phyloP scores from a whole-genome alignment of 73 alveolate genomes.

The Paramecium pentaurelia region DNA sequence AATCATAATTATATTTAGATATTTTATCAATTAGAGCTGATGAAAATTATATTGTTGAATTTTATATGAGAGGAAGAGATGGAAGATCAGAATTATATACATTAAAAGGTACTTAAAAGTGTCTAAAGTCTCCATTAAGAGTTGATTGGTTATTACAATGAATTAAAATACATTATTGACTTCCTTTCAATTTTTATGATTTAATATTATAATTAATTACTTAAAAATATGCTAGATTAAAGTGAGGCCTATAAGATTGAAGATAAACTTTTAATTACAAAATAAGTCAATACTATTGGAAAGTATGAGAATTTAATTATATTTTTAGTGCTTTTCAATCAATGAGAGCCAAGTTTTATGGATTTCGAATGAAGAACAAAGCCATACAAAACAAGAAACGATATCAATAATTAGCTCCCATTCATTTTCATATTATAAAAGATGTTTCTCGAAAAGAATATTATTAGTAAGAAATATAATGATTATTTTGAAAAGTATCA shows the following conservation, averaged over 20 bases:
- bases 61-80: background rate
- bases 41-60: constrained; percentile 22
- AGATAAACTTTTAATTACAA: background rate
- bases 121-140: constrained; percentile 23
- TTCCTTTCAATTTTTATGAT: background rate
- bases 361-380: background rate
- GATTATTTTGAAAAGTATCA: background rate
- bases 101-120: background rate
- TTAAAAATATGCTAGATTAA: background rate
- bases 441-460: constrained; percentile 15
- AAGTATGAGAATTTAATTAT: background rate
- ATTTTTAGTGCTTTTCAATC: background rate
- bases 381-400: background rate
- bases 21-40: constrained; percentile 22
- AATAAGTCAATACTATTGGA: background rate
- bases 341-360: background rate
- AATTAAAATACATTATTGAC: background rate
- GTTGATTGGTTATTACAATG: constrained; percentile 19
- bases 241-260: background rate
- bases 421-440: background rate
- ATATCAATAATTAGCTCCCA: background rate
- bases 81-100: constrained; percentile 39
- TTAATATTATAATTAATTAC: background rate
- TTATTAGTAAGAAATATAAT: background rate
- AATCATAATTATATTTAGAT: background rate